These are phyloP conservation scores for Penicillium palitans DNA, from an alignment of 2,329 filamentous ascomycete species.

Conservation along the genomic window DNA sequence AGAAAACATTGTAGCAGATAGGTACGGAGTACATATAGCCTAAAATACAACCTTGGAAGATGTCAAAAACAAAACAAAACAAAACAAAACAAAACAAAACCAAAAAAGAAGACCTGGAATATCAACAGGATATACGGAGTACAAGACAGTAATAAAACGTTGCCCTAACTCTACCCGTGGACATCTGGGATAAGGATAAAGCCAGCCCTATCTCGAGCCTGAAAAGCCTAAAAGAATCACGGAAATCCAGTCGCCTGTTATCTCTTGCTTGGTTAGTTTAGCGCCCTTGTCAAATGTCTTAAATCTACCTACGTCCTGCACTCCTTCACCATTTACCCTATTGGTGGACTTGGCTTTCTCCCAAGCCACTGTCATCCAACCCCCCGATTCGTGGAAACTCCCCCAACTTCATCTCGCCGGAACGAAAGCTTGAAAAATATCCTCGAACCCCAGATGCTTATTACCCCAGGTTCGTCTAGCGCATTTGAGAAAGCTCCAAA, in stretches of 20 bases:
- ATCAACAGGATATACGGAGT: not conserved
- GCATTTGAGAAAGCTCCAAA: not conserved
- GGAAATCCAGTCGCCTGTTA: constrained; percentile 2
- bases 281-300: not conserved
- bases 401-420: constrained; percentile 13
- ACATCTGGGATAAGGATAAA: not conserved
- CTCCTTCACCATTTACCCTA: constrained; percentile 16
- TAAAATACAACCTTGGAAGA: not conserved
- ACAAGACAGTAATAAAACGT: not conserved
- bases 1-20: not conserved
- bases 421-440: constrained; percentile 27
- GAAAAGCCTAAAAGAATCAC: not conserved
- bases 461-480: constrained; percentile 23
- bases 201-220: not conserved
- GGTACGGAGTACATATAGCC: not conserved
- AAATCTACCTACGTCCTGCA: not conserved
- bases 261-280: not conserved
- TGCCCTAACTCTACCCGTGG: too few species aligned
- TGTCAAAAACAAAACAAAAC: too few species aligned
- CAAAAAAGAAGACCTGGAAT: too few species aligned
- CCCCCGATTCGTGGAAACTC: constrained; percentile 35
- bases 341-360: constrained; percentile 34
- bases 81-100: too few species aligned
- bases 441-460: constrained; percentile 34
- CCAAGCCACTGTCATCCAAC: constrained; percentile 3